These are phyloP conservation scores for Syzygium grande DNA, from an alignment of 345 rosid species.

Conservation along the genomic window DNA sequence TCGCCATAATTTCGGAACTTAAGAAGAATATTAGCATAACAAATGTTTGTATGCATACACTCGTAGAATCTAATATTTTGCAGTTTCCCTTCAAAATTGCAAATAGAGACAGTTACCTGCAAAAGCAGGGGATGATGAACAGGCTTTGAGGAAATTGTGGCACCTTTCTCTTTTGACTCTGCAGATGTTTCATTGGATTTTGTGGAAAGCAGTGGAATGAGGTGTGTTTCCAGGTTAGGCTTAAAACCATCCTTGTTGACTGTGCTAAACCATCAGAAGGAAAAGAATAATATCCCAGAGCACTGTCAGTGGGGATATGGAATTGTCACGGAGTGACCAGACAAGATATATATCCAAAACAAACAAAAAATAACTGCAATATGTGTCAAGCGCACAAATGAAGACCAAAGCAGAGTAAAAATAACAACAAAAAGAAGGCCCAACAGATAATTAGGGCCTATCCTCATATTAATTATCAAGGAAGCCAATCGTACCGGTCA, in stretches of 20 bases:
- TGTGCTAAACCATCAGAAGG: slow-evolving; percentile 50
- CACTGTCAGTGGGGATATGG: not conserved
- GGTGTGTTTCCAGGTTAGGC: slow-evolving; percentile 87
- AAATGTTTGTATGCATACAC: not conserved
- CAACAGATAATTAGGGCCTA: not conserved
- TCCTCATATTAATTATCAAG: not conserved
- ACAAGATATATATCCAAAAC: not conserved
- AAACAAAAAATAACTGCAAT: not conserved
- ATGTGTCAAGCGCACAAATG: not conserved
- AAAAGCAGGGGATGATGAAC: slow-evolving; percentile 82
- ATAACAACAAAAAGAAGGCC: not conserved
- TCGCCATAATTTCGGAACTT: not conserved
- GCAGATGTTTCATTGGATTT: slow-evolving; percentile 41
- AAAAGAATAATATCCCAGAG: not conserved
- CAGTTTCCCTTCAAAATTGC: not conserved
- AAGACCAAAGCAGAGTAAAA: not conserved
- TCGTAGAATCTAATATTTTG: not conserved
- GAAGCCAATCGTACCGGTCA: slow-evolving; percentile 40
- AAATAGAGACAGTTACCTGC: slow-evolving; percentile 39
- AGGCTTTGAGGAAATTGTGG: slow-evolving; percentile 34
- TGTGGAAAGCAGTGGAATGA: slow-evolving; percentile 64
- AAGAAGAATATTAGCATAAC: not conserved
- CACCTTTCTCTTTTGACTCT: slow-evolving; percentile 44
- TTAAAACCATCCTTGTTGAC: slow-evolving; percentile 89
- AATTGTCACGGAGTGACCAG: not conserved